Evolutionary conservation across 2,329 filamentous ascomycete species (phyloP).

Genomic region (Dendryphion nanum): DNA sequence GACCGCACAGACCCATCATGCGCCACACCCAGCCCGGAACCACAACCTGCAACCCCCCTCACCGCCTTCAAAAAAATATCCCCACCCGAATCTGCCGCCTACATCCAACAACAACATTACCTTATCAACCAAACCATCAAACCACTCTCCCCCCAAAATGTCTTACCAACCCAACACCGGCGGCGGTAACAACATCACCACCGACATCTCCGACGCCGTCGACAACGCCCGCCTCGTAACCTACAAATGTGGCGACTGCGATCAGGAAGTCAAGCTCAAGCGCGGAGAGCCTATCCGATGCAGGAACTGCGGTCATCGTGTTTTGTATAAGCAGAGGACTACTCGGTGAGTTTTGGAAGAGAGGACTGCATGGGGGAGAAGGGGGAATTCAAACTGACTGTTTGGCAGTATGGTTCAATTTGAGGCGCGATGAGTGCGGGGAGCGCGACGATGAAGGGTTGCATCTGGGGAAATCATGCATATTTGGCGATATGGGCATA

Average conservation of each 20-base stretch:
- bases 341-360: slow-evolving; percentile 70
- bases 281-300: slow-evolving; percentile 80
- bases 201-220: neutral
- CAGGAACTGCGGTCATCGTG: slow-evolving; percentile 90
- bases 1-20: no score
- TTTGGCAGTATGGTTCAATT: slow-evolving; percentile 85
- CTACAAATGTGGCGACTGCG: slow-evolving; percentile 77
- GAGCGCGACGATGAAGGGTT: no score
- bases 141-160: neutral
- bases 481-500: no score
- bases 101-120: neutral
- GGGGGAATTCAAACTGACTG: neutral
- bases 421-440: slow-evolving; percentile 81
- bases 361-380: neutral
- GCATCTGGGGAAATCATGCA: no score
- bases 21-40: neutral
- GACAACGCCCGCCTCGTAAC: slow-evolving; percentile 41
- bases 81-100: neutral
- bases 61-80: neutral
- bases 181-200: neutral
- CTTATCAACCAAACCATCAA: neutral
- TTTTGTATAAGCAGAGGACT: slow-evolving; percentile 96
- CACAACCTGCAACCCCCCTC: neutral
- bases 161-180: neutral
- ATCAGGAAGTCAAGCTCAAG: slow-evolving; percentile 71